These are phyloP conservation scores for Aspergillus cejpii DNA, from an alignment of 2,329 filamentous ascomycete species.

Conservation along the genomic window DNA sequence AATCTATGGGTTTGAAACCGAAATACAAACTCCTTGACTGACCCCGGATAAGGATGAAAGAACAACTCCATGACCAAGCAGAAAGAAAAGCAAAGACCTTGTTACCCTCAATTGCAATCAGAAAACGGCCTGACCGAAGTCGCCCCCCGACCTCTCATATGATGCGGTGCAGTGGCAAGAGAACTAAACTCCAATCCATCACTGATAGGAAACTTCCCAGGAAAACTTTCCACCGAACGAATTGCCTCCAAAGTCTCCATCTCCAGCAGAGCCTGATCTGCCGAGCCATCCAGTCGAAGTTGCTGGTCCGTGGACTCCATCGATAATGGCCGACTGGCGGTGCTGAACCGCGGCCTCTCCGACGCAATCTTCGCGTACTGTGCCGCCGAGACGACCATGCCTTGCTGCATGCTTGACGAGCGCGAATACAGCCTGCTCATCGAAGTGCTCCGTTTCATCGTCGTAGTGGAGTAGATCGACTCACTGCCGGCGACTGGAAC, in stretches of 20 bases:
- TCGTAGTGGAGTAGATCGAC: slow-evolving; percentile 18
- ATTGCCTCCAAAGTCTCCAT: slow-evolving; percentile 10
- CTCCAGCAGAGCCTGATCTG: slow-evolving; percentile 10
- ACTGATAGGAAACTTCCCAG: slow-evolving; percentile 30
- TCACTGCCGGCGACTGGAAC: slow-evolving; percentile 12
- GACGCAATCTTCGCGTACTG: slow-evolving; percentile 11
- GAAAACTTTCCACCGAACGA: slow-evolving; percentile 27
- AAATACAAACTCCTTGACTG: neutral
- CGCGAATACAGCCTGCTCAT: slow-evolving; percentile 6
- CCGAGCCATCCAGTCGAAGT: slow-evolving; percentile 2
- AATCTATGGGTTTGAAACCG: neutral
- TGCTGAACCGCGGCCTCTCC: slow-evolving; percentile 9
- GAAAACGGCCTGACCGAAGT: slow-evolving; percentile 29
- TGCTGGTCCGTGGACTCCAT: slow-evolving; percentile 9
- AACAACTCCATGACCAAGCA: neutral
- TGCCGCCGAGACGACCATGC: slow-evolving; percentile 9
- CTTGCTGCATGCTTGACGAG: slow-evolving; percentile 7
- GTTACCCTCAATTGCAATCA: slow-evolving; percentile 8
- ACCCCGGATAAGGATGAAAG: neutral
- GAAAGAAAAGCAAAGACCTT: neutral
- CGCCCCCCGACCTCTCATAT: slow-evolving; percentile 19
- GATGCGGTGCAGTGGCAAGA: slow-evolving; percentile 21
- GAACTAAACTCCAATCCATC: slow-evolving; percentile 23
- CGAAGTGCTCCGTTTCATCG: slow-evolving; percentile 9
- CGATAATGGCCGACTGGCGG: slow-evolving; percentile 8